Conservation (phyloP, 306 rosid species). For the Oxytropis ochrocephala region DNA sequence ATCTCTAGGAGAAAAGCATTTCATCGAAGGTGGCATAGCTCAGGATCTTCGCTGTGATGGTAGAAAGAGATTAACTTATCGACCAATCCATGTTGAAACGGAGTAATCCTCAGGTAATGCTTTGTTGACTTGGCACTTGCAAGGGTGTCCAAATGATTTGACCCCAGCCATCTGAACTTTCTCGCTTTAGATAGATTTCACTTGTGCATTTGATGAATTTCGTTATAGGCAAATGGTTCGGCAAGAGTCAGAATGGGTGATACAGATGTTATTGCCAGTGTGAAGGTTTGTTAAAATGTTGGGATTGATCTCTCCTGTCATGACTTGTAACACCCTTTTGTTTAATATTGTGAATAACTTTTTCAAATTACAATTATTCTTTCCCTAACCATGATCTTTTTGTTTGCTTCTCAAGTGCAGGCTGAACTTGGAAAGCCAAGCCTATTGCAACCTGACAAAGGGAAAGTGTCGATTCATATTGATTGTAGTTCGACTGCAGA, state of each 20-base stretch:
- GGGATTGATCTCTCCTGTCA: not conserved
- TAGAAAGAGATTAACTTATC: conserved; percentile 58
- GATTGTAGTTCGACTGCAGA: conserved; percentile 79
- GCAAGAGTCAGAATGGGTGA: conserved; percentile 77
- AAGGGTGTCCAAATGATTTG: not conserved
- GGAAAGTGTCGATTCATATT: conserved; percentile 59
- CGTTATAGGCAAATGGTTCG: conserved; percentile 74
- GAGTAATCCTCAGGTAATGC: conserved; percentile 66
- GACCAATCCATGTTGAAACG: conserved; percentile 76
- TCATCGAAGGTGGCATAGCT: conserved; percentile 78
- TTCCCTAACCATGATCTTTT: conserved; percentile 8
- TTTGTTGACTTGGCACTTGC: not conserved
- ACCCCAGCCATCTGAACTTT: not conserved
- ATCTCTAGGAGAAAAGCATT: conserved; percentile 59
- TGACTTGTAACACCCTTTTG: not conserved
- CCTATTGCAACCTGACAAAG: conserved; percentile 59
- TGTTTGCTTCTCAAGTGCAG: conserved; percentile 40
- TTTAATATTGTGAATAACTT: not conserved
- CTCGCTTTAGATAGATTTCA: not conserved
- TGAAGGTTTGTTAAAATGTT: conserved; percentile 56
- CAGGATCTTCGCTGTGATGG: conserved; percentile 93
- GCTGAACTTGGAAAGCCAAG: conserved; percentile 92
- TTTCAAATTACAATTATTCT: not conserved
- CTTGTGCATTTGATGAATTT: conserved; percentile 13
- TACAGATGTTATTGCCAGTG: conserved; percentile 79